Conservation (phyloP, 768 basidiomycete species). For the Aureoboletus auriporus region DNA sequence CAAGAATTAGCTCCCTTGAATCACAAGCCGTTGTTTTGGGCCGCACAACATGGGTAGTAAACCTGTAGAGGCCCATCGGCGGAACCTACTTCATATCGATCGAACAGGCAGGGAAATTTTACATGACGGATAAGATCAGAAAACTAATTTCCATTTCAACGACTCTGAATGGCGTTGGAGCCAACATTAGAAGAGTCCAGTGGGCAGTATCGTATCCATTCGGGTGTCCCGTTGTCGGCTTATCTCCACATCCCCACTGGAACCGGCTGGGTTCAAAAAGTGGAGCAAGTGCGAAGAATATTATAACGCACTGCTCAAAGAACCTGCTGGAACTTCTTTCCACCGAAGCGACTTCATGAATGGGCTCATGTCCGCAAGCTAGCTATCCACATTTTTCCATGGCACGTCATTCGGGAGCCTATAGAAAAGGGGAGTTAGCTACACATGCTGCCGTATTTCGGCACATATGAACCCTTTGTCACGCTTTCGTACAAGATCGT, state of each 20-base stretch:
- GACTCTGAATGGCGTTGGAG: neutral
- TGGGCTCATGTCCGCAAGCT: neutral
- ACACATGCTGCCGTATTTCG: constrained; percentile 9
- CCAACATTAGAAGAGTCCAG: neutral
- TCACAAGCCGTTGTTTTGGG: neutral
- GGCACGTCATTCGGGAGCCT: neutral
- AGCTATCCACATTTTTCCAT: neutral
- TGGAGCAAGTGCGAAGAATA: neutral
- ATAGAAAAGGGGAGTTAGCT: neutral
- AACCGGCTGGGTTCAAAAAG: neutral
- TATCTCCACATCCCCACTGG: neutral
- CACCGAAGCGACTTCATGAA: neutral
- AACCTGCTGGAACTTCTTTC: neutral
- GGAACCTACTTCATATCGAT: constrained; percentile 4
- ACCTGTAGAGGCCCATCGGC: neutral
- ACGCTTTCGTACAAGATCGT: constrained; percentile 5
- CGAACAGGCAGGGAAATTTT: too few species aligned
- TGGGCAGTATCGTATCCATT: neutral
- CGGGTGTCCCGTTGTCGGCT: neutral
- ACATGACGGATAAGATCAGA: neutral
- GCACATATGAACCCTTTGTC: constrained; percentile 7
- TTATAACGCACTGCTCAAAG: neutral
- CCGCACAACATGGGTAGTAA: neutral
- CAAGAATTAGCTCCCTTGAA: neutral
- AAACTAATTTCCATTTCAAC: neutral